Percentiles rank a stretch among this genome's conserved stretches.
Evolutionary conservation across 2,329 filamentous ascomycete genomes (phyloP).

Genomic region (Diaporthe nobilis): DNA sequence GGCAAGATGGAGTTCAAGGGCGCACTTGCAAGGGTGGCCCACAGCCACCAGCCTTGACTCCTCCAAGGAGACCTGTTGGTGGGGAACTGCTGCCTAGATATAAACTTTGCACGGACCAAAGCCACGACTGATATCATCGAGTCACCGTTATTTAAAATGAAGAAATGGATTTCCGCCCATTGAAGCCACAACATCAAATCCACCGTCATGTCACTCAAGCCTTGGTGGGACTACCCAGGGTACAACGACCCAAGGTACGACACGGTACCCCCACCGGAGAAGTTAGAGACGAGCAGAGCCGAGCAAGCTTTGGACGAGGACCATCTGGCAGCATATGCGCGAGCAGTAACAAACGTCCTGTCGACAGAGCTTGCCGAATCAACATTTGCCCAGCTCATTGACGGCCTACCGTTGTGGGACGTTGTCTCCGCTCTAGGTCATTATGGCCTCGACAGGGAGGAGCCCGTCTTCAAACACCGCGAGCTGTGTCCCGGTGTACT

Average conservation of each 20-base stretch:
- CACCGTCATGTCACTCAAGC: not conserved
- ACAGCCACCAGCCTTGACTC: no score
- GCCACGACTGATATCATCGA: no score
- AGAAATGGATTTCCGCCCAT: no score
- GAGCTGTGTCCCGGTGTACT: not conserved
- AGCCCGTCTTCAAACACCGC: not conserved
- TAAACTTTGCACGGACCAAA: no score
- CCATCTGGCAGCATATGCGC: not conserved
- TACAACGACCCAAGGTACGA: not conserved
- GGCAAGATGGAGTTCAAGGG: no score
- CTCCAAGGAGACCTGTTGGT: no score
- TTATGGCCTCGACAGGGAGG: not conserved
- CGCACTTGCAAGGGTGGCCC: no score
- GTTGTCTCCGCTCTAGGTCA: not conserved
- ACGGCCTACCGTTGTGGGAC: not conserved
- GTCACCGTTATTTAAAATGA: no score
- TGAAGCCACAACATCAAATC: not conserved
- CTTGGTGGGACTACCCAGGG: not conserved
- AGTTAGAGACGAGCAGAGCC: not conserved
- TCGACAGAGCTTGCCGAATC: not conserved
- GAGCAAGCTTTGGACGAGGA: not conserved
- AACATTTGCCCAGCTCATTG: conserved; percentile 18
- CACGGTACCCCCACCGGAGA: not conserved
- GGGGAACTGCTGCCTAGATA: no score
- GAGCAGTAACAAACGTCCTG: not conserved